These are phyloP conservation scores for Flaveria linearis DNA, from an alignment of 129 eudicot species.

Conservation along the genomic window DNA sequence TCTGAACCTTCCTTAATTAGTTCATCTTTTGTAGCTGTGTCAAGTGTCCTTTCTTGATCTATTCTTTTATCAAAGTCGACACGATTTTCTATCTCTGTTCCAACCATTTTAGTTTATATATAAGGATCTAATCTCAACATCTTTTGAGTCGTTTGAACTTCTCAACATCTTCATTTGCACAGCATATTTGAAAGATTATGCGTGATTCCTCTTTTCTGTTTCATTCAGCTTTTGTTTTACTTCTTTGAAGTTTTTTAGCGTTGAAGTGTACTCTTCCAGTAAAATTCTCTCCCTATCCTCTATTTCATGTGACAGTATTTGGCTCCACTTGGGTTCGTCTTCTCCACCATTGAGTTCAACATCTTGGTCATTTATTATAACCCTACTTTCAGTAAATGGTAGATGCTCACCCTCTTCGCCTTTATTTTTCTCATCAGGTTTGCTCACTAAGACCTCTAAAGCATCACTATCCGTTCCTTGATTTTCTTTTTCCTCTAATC, in stretches of 20 bases:
- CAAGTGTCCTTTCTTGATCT: slow-evolving; percentile 1
- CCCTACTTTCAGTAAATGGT: slow-evolving; percentile 11
- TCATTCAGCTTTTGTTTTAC: slow-evolving; percentile 65
- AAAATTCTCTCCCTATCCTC: slow-evolving; percentile 73
- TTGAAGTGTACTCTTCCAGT: slow-evolving; percentile 56
- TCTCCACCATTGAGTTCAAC: slow-evolving; percentile 27
- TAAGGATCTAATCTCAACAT: slow-evolving; percentile 51
- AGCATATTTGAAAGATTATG: slow-evolving; percentile 51
- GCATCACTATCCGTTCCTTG: background rate
- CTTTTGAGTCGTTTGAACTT: slow-evolving; percentile 55
- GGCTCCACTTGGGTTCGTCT: slow-evolving; percentile 52
- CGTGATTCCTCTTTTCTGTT: slow-evolving; percentile 61
- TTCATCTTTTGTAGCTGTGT: background rate
- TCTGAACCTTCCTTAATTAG: slow-evolving; percentile 3
- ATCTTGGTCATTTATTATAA: slow-evolving; percentile 14
- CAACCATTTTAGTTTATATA: slow-evolving; percentile 35
- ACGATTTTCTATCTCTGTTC: slow-evolving; percentile 16
- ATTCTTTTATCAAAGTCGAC: background rate
- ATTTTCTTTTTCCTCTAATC: slow-evolving; percentile 5
- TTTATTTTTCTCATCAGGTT: slow-evolving; percentile 10
- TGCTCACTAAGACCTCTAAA: background rate
- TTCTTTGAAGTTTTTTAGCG: slow-evolving; percentile 58
- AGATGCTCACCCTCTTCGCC: background rate
- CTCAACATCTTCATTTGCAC: slow-evolving; percentile 57
- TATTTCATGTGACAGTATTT: slow-evolving; percentile 39